These are phyloP conservation scores for Polymyxa betae DNA, from an alignment of 208 protist genomes.

Conservation along the genomic window DNA sequence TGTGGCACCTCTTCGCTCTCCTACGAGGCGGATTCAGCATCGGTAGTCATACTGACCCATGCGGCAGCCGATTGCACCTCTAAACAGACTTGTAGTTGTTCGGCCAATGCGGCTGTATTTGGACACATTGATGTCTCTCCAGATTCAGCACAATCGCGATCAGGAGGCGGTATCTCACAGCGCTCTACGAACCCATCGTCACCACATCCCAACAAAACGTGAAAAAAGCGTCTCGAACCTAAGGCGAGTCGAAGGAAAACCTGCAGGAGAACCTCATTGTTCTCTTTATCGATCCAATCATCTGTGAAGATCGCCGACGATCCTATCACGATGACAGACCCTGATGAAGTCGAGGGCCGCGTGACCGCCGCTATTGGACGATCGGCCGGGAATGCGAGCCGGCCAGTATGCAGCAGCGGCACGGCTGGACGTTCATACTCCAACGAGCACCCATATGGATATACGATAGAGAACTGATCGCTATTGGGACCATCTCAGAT, in stretches of 20 bases:
- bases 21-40: background rate
- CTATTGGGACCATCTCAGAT: constrained; percentile 1
- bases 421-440: background rate
- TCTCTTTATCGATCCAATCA: constrained; percentile 35
- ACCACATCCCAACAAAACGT: background rate
- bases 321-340: background rate
- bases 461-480: constrained; percentile 40
- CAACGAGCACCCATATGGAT: constrained; percentile 41
- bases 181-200: background rate
- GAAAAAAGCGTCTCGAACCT: background rate
- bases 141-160: background rate
- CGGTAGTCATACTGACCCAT: background rate
- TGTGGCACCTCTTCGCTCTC: constrained; percentile 31
- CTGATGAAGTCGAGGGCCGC: background rate
- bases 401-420: background rate
- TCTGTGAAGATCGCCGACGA: constrained; percentile 11
- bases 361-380: background rate
- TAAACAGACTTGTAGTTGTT: constrained; percentile 1
- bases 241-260: background rate
- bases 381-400: constrained; percentile 11
- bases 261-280: background rate
- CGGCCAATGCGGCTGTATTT: constrained; percentile 28
- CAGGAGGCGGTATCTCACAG: background rate
- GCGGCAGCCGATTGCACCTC: background rate
- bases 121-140: background rate